phyloP scores from a whole-genome alignment of 192 early-diverging fungal genomes.

The Entomortierella chlamydospora region DNA sequence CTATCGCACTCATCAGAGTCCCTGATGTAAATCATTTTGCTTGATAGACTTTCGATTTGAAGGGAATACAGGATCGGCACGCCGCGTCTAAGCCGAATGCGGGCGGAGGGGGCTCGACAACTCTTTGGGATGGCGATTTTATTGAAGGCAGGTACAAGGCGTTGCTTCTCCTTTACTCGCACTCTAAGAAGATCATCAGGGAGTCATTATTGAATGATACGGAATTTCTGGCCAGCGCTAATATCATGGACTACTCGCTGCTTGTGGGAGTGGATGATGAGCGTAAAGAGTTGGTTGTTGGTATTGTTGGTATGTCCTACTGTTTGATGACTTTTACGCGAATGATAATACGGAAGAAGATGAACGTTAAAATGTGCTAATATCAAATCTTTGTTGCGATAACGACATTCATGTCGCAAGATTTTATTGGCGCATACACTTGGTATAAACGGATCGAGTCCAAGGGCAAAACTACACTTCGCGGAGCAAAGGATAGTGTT shows the following conservation, averaged over 20 bases:
- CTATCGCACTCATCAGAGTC: too few relatives aligned
- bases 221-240: constrained; percentile 87
- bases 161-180: constrained; percentile 81
- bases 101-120: constrained; percentile 50
- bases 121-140: constrained; percentile 80
- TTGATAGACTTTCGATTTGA: constrained; percentile 78
- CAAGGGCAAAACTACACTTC: constrained; percentile 72
- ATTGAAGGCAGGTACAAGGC: constrained; percentile 70
- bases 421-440: constrained; percentile 96
- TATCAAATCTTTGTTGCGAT: not conserved
- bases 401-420: constrained; percentile 38
- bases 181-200: constrained; percentile 85
- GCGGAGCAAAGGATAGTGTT: constrained; percentile 80
- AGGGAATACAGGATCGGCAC: constrained; percentile 79
- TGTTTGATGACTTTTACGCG: constrained; percentile 3
- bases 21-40: too few relatives aligned
- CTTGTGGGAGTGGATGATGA: constrained; percentile 93
- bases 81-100: constrained; percentile 49
- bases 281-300: constrained; percentile 87
- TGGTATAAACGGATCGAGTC: constrained; percentile 98
- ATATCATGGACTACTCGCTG: constrained; percentile 98
- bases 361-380: too few relatives aligned
- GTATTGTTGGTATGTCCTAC: constrained; percentile 55
- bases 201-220: constrained; percentile 92
- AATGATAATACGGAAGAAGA: not conserved